Conservation (phyloP, 139 green algal species). For the Chloropicon primus region DNA sequence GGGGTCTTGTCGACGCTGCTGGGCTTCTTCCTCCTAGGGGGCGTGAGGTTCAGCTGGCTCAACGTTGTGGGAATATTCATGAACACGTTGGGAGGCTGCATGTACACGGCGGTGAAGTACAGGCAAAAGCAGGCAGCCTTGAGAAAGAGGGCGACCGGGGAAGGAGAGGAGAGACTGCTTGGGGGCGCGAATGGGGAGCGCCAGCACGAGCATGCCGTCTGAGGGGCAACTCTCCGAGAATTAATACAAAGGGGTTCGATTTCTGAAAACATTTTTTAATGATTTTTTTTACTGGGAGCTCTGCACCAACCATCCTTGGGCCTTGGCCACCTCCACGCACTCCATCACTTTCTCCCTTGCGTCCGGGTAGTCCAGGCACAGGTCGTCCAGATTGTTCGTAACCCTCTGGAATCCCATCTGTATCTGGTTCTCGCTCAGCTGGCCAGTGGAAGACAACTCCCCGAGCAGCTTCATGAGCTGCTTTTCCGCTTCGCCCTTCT, state of each 20-base stretch:
- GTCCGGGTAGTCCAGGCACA: constrained; percentile 50
- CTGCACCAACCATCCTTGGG: background rate
- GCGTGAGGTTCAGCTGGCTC: constrained; percentile 13
- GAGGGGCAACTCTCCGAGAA: background rate
- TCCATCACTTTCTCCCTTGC: constrained; percentile 17
- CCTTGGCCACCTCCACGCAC: background rate
- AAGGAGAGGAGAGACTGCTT: background rate
- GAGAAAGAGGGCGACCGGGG: background rate
- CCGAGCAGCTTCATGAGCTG: constrained; percentile 42
- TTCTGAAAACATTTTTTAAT: no score
- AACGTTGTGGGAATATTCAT: constrained; percentile 26
- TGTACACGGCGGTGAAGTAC: constrained; percentile 28
- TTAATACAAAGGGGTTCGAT: no score
- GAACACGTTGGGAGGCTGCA: constrained; percentile 28
- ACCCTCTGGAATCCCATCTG: constrained; percentile 37
- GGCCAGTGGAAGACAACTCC: constrained; percentile 30
- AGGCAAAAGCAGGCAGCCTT: constrained; percentile 6
- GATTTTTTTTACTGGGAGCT: no score
- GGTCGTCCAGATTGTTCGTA: constrained; percentile 48
- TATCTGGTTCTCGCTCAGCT: constrained; percentile 53
- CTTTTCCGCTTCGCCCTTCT: constrained; percentile 2
- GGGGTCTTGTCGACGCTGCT: constrained; percentile 30
- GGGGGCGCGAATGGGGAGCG: background rate
- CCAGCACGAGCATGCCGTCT: background rate
- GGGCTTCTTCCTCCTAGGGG: constrained; percentile 54